phyloP scores from a whole-genome alignment of 495 filamentous ascomycete genomes.

The Xylaria acuta region DNA sequence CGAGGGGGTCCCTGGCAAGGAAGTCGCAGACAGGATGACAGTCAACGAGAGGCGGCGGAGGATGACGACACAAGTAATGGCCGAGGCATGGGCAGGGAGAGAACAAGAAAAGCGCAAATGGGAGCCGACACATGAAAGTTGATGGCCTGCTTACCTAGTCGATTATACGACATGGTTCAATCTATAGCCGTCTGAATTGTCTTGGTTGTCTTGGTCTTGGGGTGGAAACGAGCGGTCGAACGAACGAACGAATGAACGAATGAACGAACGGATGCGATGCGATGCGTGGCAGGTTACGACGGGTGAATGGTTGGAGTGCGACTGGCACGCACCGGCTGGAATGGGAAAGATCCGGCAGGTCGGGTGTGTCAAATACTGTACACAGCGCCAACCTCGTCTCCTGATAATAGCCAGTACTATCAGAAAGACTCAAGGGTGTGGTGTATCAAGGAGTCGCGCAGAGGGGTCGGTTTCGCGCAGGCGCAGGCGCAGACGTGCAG shows the following conservation, averaged over 20 bases:
- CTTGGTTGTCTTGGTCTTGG: conserved; percentile 8
- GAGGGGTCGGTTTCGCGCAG: conserved; percentile 2
- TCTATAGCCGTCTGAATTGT: background rate
- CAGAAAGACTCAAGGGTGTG: background rate
- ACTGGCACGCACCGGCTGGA: conserved; percentile 22
- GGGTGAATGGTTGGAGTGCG: conserved; percentile 22
- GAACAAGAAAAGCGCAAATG: conserved; percentile 17
- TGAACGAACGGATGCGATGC: conserved; percentile 11
- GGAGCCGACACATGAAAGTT: conserved; percentile 7
- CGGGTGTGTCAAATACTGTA: conserved; percentile 14
- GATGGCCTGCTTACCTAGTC: conserved; percentile 64
- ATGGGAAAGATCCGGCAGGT: conserved; percentile 16
- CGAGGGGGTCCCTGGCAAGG: conserved; percentile 28
- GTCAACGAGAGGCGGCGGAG: conserved; percentile 29
- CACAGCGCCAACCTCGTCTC: conserved; percentile 10
- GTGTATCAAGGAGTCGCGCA: conserved; percentile 26
- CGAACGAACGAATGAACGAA: conserved; percentile 12
- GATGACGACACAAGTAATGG: conserved; percentile 9
- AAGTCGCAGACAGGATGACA: conserved; percentile 26
- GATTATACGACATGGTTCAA: conserved; percentile 70
- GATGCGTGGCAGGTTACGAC: conserved; percentile 23
- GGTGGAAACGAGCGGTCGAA: background rate
- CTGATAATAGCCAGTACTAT: conserved; percentile 18
- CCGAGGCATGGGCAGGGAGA: conserved; percentile 15
- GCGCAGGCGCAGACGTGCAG: background rate